A percentile compares a stretch with the other conserved stretches of the same genome.
These are phyloP conservation scores for Ambrosia hybrid DNA, from an alignment of 140 eudicot species.

Conservation along the genomic window DNA sequence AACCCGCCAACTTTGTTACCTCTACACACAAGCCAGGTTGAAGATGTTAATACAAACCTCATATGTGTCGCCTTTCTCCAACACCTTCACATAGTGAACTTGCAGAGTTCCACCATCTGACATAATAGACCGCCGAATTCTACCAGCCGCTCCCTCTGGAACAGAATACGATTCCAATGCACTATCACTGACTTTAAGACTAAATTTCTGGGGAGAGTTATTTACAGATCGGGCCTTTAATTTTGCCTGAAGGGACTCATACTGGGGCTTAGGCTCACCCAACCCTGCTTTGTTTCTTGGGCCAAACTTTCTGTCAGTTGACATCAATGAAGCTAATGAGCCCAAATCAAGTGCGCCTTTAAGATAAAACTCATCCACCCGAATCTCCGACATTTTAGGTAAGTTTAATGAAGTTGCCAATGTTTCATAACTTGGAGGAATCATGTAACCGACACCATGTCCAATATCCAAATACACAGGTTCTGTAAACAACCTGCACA, in stretches of 20 bases:
- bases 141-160: slow-evolving; percentile 95
- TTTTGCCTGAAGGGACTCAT: slow-evolving; percentile 79
- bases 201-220: slow-evolving; percentile 51
- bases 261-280: slow-evolving; percentile 71
- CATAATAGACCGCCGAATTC: slow-evolving; percentile 70
- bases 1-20: background rate
- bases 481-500: slow-evolving; percentile 58
- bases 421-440: slow-evolving; percentile 80
- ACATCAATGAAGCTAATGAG: slow-evolving; percentile 91
- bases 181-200: slow-evolving; percentile 66
- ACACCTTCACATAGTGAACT: slow-evolving; percentile 81
- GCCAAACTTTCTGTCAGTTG: slow-evolving; percentile 56
- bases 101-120: slow-evolving; percentile 83
- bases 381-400: slow-evolving; percentile 70
- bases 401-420: slow-evolving; percentile 63
- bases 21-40: background rate
- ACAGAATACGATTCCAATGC: slow-evolving; percentile 57
- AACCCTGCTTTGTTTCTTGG: slow-evolving; percentile 59
- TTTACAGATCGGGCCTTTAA: slow-evolving; percentile 49
- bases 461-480: slow-evolving; percentile 85
- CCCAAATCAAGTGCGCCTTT: slow-evolving; percentile 91
- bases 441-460: slow-evolving; percentile 70
- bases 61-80: slow-evolving; percentile 94
- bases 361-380: slow-evolving; percentile 70
- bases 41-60: slow-evolving; percentile 54